Conservation (phyloP, 2,329 filamentous ascomycete species). For the Epichloe scottii region DNA sequence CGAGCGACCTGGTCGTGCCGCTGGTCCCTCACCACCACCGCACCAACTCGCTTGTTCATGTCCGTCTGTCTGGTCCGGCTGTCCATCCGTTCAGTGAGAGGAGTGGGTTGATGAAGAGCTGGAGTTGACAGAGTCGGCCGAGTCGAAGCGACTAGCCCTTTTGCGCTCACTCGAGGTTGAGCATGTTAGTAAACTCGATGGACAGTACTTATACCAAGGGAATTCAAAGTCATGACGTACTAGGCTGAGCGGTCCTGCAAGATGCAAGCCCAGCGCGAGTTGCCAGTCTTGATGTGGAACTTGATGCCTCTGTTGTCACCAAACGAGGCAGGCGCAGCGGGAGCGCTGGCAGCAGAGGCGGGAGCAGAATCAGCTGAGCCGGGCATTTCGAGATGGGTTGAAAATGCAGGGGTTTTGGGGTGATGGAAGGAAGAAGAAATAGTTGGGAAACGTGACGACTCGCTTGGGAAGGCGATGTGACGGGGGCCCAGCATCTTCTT, state of each 20-base stretch:
- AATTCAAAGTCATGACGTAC: conserved; percentile 21
- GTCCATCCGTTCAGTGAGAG: conserved; percentile 1
- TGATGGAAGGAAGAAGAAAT: too few species aligned
- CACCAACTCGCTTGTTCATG: neutral
- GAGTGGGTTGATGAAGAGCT: conserved; percentile 13
- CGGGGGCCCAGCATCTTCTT: neutral
- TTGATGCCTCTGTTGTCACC: conserved; percentile 29
- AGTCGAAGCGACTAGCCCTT: conserved; percentile 25
- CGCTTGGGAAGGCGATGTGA: neutral
- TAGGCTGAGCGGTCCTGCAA: conserved; percentile 31
- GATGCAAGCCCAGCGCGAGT: conserved; percentile 25
- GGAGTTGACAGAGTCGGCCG: conserved; percentile 22
- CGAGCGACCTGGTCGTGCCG: too few species aligned
- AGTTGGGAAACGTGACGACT: too few species aligned
- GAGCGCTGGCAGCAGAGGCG: conserved; percentile 7
- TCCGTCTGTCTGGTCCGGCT: too few species aligned
- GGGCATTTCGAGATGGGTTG: conserved; percentile 8
- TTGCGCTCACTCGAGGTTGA: conserved; percentile 23
- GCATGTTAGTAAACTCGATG: conserved; percentile 8
- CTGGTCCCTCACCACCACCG: neutral
- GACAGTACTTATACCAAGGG: neutral
- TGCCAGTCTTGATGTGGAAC: conserved; percentile 34
- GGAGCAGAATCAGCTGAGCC: conserved; percentile 8
- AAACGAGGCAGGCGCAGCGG: conserved; percentile 13
- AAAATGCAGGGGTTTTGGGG: neutral